A percentile compares a stretch with the other conserved stretches of the same genome.
Conservation (phyloP, 805 yeast genomes). For the Priceomyces fermenticarens region DNA sequence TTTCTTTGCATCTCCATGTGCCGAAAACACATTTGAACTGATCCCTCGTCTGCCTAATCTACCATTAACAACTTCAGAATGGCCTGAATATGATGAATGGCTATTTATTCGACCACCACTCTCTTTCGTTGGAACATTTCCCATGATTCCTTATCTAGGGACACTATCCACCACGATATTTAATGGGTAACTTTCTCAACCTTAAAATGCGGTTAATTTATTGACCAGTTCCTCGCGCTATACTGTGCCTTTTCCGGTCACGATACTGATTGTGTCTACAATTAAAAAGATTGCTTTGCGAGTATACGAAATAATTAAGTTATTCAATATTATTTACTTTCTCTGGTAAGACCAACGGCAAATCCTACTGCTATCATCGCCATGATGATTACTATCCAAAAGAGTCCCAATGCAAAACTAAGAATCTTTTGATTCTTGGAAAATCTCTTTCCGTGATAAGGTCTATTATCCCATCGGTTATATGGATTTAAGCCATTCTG, state of each 20-base stretch:
- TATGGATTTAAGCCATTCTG: neutral
- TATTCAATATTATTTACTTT: neutral
- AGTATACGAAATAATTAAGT: no score
- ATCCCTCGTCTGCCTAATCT: slow-evolving; percentile 19
- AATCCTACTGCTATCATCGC: slow-evolving; percentile 41
- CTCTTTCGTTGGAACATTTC: slow-evolving; percentile 45
- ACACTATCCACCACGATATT: no score
- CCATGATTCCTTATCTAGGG: slow-evolving; percentile 22
- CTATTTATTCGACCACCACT: slow-evolving; percentile 28
- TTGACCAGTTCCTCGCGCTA: no score
- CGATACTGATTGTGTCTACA: no score
- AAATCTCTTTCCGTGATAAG: slow-evolving; percentile 12
- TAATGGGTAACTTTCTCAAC: no score
- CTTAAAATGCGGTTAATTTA: no score
- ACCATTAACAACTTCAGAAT: slow-evolving; percentile 6
- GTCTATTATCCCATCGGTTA: slow-evolving; percentile 4
- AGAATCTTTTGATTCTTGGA: slow-evolving; percentile 26
- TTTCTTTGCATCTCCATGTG: slow-evolving; percentile 18
- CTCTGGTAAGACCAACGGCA: slow-evolving; percentile 22
- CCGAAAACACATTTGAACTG: slow-evolving; percentile 11
- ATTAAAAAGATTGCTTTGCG: no score
- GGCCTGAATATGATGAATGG: slow-evolving; percentile 13
- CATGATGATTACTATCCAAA: slow-evolving; percentile 30
- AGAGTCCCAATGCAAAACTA: slow-evolving; percentile 28
- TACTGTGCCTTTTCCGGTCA: no score